Conservation (phyloP, 2,329 filamentous ascomycete genomes). For the Colletotrichum sp. region DNA sequence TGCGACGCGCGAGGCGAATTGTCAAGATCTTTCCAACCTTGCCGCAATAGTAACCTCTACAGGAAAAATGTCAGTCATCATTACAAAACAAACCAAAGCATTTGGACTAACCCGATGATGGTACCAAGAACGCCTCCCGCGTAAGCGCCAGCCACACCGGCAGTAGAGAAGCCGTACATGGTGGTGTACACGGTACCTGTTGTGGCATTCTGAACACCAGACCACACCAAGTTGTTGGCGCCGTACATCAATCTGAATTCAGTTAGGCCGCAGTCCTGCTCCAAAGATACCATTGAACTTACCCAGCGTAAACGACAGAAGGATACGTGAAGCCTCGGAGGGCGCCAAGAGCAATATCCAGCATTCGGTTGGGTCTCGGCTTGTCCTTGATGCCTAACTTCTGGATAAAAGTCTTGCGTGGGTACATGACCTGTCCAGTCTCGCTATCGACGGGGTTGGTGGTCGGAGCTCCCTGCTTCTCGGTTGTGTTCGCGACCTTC, state of each 20-base stretch:
- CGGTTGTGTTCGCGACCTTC: neutral
- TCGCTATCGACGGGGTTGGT: conserved; percentile 24
- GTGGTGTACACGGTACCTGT: conserved; percentile 35
- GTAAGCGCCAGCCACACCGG: conserved; percentile 26
- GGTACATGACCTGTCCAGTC: conserved; percentile 32
- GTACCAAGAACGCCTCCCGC: conserved; percentile 43
- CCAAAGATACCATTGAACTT: neutral
- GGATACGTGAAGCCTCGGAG: conserved; percentile 34
- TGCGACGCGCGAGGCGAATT: conserved; percentile 41
- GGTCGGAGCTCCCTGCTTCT: neutral
- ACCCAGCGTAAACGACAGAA: conserved; percentile 42
- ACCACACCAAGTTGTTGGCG: conserved; percentile 36
- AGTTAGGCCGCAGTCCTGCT: neutral
- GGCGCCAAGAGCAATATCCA: conserved; percentile 38
- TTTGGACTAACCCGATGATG: conserved; percentile 33
- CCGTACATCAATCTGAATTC: conserved; percentile 31
- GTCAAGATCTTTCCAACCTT: conserved; percentile 41
- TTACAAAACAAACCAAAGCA: too few species aligned
- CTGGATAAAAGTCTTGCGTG: conserved; percentile 39
- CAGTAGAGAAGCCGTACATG: conserved; percentile 31
- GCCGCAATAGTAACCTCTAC: conserved; percentile 33
- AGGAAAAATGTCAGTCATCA: neutral
- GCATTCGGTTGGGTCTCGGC: conserved; percentile 39
- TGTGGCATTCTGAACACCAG: conserved; percentile 33
- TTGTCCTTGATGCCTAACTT: conserved; percentile 36